A percentile compares a stretch with the other conserved stretches of the same genome.
phyloP scores from a whole-genome alignment of 225 moss, liverwort and hornwort species.

The Physcomitrellopsis africana region DNA sequence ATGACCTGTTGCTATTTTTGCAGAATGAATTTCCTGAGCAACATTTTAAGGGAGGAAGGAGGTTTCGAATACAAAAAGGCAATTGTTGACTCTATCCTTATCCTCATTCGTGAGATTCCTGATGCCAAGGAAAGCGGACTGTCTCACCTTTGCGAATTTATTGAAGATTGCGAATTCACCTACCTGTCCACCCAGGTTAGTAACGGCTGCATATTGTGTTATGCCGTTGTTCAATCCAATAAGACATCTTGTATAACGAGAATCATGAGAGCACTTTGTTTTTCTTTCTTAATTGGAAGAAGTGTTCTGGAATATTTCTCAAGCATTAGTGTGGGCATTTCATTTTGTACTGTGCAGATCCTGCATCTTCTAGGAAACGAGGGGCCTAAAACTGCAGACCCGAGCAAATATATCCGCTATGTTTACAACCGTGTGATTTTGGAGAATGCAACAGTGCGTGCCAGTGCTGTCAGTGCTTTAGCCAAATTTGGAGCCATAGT shows the following conservation, averaged over 20 bases:
- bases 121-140: slow-evolving; percentile 93
- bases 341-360: slow-evolving; percentile 51
- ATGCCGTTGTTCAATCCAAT: neutral
- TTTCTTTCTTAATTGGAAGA: neutral
- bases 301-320: too few species aligned
- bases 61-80: slow-evolving; percentile 97
- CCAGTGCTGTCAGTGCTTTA: slow-evolving; percentile 92
- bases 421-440: slow-evolving; percentile 92
- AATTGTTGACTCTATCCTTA: slow-evolving; percentile 91
- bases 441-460: slow-evolving; percentile 95
- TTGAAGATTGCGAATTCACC: slow-evolving; percentile 95
- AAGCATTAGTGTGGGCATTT: neutral
- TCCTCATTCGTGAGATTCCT: slow-evolving; percentile 92
- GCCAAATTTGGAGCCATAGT: slow-evolving; percentile 91
- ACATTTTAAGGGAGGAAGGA: slow-evolving; percentile 93
- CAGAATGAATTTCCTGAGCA: slow-evolving; percentile 92
- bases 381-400: slow-evolving; percentile 88
- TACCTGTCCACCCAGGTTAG: slow-evolving; percentile 91
- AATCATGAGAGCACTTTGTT: neutral
- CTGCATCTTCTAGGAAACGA: slow-evolving; percentile 92
- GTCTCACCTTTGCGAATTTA: slow-evolving; percentile 91
- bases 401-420: slow-evolving; percentile 95
- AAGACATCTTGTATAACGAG: neutral
- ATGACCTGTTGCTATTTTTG: slow-evolving; percentile 17
- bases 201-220: slow-evolving; percentile 14